Base-by-base conservation (phyloP, 305 asterid species). In the Fraxinus platypoda region DNA sequence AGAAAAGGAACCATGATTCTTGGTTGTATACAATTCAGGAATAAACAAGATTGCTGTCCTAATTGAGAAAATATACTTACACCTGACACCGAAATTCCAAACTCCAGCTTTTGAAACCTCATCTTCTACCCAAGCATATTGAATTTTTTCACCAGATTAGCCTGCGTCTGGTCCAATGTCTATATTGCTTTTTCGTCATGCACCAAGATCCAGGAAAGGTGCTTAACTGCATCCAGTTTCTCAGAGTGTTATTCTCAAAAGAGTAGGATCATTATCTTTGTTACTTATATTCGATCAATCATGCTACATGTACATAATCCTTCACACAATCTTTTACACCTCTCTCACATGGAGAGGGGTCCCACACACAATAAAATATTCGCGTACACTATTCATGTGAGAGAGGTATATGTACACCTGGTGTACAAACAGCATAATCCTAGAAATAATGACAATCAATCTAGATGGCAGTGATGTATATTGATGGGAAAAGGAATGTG, bases 131-230 rank as follows among this genome's bases (percentile, higher is more conserved):
- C 64, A 43, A 46, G 46, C 46, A 25, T 28, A 30, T 78, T 62
- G 70, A 52, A 6, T 43, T 43, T 33, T 28, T 43, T 92, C 88
- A 92, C 49, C 49, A 9, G 49, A 38, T 8, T 38, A 38, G 49
- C 49, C 49, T 38, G 49, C 15, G 13, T 38, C 49, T 38, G 49
- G 49, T 38, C 49, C 49, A 38, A 38, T 38, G 49, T 38, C 49
- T 8, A 38, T 38, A 38, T 38, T 38, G 49, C 49, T 38, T 38
- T 38, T 38, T 38, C 15, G 49, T 8, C 49, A 38, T 38, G 49
- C 49, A 38, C 98, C 98, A 94, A 46, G 97, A 89, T 86, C 80
- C 76, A 23, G 90, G 94, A 72, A 96, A 96, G 72, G 88, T 90
- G 92, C 98, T 96, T 88, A 93, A 74, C 98, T 96, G 94, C 80